These are phyloP conservation scores for Agaricus sinodeliciosus DNA, from an alignment of 768 basidiomycete species.

Conservation along the genomic window DNA sequence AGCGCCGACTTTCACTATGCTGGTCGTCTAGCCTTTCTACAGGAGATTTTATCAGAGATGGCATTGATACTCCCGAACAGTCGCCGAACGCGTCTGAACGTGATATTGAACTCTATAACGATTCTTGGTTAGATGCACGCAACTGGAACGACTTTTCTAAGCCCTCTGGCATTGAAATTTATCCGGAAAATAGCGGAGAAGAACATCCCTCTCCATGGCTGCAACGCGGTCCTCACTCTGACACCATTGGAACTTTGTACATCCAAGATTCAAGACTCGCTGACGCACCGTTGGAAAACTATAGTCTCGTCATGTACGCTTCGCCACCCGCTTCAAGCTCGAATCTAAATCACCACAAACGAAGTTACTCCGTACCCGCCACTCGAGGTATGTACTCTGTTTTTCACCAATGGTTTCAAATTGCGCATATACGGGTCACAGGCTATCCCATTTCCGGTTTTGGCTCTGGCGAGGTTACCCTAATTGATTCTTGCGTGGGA, in stretches of 20 bases:
- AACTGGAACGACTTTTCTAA: neutral
- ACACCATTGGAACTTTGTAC: neutral
- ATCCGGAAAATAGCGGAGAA: neutral
- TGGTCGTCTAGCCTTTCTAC: neutral
- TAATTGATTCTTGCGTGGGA: constrained; percentile 8
- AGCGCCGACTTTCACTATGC: neutral
- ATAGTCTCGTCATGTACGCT: neutral
- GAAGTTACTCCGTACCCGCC: neutral
- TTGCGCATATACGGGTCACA: neutral
- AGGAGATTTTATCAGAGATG: neutral
- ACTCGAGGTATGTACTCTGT: constrained; percentile 3
- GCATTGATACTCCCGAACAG: neutral
- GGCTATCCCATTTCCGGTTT: neutral
- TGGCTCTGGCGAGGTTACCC: constrained; percentile 9
- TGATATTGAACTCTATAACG: neutral
- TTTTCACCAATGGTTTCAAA: neutral
- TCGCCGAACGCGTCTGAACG: neutral
- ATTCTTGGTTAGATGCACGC: constrained; percentile 4
- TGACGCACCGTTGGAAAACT: neutral
- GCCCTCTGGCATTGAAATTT: neutral
- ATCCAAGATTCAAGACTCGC: neutral
- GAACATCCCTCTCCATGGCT: neutral
- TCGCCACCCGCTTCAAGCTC: neutral
- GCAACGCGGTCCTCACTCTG: neutral
- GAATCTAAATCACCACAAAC: constrained; percentile 1